These are phyloP conservation scores for Emergomyces orientalis DNA, from an alignment of 2,329 filamentous ascomycete species.

Conservation along the genomic window DNA sequence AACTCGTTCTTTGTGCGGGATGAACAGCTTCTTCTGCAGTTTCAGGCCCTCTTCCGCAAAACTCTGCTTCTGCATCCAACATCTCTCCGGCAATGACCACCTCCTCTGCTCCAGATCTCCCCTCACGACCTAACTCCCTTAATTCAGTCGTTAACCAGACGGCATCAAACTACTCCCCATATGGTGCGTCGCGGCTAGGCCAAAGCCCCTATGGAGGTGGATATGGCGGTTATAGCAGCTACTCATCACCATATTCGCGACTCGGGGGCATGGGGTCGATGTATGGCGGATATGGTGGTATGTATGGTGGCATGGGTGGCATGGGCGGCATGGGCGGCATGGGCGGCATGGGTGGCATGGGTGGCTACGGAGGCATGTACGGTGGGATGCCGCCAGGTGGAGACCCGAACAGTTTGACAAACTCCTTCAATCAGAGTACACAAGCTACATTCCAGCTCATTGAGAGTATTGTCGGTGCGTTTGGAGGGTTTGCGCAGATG, in stretches of 20 bases:
- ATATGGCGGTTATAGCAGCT: conserved; percentile 45
- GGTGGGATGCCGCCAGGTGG: conserved; percentile 38
- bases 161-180: conserved; percentile 67
- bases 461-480: conserved; percentile 90
- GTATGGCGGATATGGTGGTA: conserved; percentile 29
- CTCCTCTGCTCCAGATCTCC: conserved; percentile 56
- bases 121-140: conserved; percentile 70
- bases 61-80: conserved; percentile 33
- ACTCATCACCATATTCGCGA: conserved; percentile 48
- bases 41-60: conserved; percentile 18
- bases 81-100: conserved; percentile 36
- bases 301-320: conserved; percentile 35
- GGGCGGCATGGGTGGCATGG: conserved; percentile 42
- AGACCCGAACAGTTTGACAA: conserved; percentile 84
- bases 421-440: conserved; percentile 88
- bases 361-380: conserved; percentile 40
- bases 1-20: neutral
- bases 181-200: conserved; percentile 49
- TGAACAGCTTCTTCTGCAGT: neutral
- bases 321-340: conserved; percentile 31
- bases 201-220: conserved; percentile 42
- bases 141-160: conserved; percentile 76
- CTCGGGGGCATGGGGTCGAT: conserved; percentile 41
- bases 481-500: conserved; percentile 98
- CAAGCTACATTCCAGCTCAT: conserved; percentile 97